These are phyloP conservation scores for Ceraceosorus bombacis DNA, from an alignment of 1,284 basidiomycete genomes.

Conservation along the genomic window DNA sequence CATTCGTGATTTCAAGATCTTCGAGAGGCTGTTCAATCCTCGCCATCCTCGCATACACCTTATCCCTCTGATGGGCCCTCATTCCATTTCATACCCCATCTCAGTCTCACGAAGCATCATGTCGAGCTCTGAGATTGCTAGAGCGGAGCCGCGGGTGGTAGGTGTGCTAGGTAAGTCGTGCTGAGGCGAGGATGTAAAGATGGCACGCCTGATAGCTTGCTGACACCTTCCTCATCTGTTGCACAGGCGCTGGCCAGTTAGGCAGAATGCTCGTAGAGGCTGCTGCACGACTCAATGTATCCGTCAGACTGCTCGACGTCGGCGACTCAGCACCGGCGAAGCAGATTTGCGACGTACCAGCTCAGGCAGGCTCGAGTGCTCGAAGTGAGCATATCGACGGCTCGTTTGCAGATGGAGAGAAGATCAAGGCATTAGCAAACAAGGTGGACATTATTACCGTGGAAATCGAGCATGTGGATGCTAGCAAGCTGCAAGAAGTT, in stretches of 20 bases:
- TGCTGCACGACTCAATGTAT: constrained; percentile 78
- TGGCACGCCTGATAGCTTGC: too few relatives aligned
- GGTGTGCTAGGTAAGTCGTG: constrained; percentile 3
- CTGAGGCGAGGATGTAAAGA: too few relatives aligned
- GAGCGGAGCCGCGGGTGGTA: constrained; percentile 11
- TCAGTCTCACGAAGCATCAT: background rate
- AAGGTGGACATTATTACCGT: constrained; percentile 85
- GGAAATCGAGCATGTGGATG: constrained; percentile 96
- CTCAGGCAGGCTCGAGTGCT: constrained; percentile 11
- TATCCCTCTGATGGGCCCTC: too few relatives aligned
- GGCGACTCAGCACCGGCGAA: constrained; percentile 78
- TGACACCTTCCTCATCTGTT: background rate
- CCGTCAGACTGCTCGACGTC: constrained; percentile 79
- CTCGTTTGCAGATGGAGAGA: constrained; percentile 71
- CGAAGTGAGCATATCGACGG: constrained; percentile 69
- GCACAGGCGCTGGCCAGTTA: constrained; percentile 83
- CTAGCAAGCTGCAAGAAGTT: constrained; percentile 58
- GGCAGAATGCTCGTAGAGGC: constrained; percentile 94
- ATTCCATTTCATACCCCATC: background rate
- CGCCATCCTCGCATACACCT: too few relatives aligned
- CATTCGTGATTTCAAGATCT: background rate
- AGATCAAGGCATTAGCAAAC: constrained; percentile 71
- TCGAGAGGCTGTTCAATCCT: too few relatives aligned
- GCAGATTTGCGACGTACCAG: constrained; percentile 57
- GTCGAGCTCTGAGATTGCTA: background rate